Evolutionary conservation across 75 land plant species (phyloP).

Genomic region (Cunninghamia lanceolata): DNA sequence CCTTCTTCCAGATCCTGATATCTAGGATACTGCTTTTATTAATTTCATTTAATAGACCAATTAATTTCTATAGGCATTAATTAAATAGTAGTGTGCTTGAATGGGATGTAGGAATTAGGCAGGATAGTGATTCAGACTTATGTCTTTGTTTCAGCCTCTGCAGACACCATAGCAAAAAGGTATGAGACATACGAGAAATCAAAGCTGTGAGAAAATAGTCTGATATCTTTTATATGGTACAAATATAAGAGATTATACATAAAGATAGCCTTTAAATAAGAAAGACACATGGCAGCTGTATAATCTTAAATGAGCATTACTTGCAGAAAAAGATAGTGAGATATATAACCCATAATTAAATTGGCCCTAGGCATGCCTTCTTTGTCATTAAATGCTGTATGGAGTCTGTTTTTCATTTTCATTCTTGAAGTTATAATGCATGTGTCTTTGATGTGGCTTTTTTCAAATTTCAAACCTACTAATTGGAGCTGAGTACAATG

Average conservation of each 20-base stretch:
- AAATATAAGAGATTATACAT: background rate
- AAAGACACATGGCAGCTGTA: background rate
- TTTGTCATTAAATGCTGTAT: background rate
- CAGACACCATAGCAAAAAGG: background rate
- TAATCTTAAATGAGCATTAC: background rate
- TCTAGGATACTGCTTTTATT: background rate
- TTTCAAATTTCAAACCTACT: background rate
- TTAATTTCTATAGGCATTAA: background rate
- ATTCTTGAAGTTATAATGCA: background rate
- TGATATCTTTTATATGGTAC: background rate
- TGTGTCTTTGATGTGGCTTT: background rate
- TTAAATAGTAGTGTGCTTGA: background rate
- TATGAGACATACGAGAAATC: background rate
- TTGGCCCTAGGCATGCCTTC: background rate
- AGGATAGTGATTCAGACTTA: background rate
- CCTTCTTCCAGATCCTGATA: background rate
- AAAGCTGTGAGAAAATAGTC: background rate
- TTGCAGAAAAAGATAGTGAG: background rate
- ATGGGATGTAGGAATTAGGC: background rate
- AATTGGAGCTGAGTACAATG: background rate
- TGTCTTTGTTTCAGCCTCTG: background rate
- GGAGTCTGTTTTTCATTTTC: background rate
- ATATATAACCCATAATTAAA: background rate
- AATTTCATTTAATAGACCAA: background rate
- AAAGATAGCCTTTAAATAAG: background rate